Percentiles rank a stretch among this genome's conserved stretches.
Conservation (phyloP, 345 rosid genomes). For the Rhodomyrtus tomentosa region DNA sequence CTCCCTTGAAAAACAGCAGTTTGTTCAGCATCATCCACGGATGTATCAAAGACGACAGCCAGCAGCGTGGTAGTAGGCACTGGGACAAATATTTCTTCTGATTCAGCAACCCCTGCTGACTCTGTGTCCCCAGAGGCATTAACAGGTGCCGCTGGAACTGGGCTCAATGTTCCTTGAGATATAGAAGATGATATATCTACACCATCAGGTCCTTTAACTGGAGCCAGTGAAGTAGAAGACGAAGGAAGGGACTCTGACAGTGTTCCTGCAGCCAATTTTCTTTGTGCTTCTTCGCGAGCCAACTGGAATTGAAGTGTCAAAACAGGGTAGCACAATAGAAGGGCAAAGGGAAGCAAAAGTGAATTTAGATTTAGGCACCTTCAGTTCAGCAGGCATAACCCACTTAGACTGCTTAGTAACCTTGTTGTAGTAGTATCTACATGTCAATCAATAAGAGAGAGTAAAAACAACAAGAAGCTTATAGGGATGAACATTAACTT, state of each 20-base stretch:
- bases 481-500: neutral
- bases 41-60: conserved; percentile 23
- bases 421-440: conserved; percentile 82
- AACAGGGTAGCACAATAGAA: neutral
- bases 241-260: conserved; percentile 15
- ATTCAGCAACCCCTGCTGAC: neutral
- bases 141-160: conserved; percentile 31
- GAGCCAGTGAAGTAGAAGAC: conserved; percentile 14
- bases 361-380: conserved; percentile 31
- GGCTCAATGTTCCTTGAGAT: conserved; percentile 39
- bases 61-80: conserved; percentile 27
- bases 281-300: conserved; percentile 73
- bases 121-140: conserved; percentile 9
- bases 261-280: conserved; percentile 17
- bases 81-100: conserved; percentile 15
- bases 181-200: conserved; percentile 24
- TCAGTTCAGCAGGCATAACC: conserved; percentile 82
- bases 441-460: conserved; percentile 7
- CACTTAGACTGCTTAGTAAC: conserved; percentile 83
- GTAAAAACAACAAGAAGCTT: conserved; percentile 3
- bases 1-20: conserved; percentile 21
- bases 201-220: conserved; percentile 19
- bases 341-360: neutral
- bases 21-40: conserved; percentile 12
- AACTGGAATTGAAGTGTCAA: conserved; percentile 28